These are phyloP conservation scores for Zygotorulaspora sp. DNA, from an alignment of 805 yeast genomes.

Conservation along the genomic window DNA sequence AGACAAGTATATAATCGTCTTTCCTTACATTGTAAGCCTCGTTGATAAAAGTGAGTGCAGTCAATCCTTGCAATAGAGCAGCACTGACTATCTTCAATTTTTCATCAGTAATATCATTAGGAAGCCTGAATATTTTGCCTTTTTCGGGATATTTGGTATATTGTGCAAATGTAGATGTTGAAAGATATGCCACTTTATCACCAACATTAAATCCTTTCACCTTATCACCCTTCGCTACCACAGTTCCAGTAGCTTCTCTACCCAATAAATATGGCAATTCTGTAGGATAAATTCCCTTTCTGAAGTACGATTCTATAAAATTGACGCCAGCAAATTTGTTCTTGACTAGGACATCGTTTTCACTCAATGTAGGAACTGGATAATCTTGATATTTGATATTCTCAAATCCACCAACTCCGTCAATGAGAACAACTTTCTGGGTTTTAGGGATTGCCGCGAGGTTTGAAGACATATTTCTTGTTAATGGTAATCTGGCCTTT, in stretches of 20 bases:
- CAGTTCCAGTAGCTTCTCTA: constrained; percentile 66
- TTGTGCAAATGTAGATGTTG: constrained; percentile 62
- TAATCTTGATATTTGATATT: constrained; percentile 54
- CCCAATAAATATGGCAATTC: constrained; percentile 63
- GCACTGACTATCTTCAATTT: constrained; percentile 55
- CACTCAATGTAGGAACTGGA: constrained; percentile 54
- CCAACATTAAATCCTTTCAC: constrained; percentile 59
- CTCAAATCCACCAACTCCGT: constrained; percentile 54
- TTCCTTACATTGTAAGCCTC: constrained; percentile 63
- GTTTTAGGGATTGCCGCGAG: constrained; percentile 43
- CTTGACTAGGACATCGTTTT: constrained; percentile 61
- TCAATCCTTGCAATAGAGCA: constrained; percentile 64
- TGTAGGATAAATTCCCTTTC: constrained; percentile 69
- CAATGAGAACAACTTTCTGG: constrained; percentile 53
- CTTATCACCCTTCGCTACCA: constrained; percentile 57
- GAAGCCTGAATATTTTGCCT: constrained; percentile 45
- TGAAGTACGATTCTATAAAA: constrained; percentile 76
- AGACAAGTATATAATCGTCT: constrained; percentile 69
- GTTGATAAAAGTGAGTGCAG: constrained; percentile 66
- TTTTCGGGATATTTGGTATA: constrained; percentile 48
- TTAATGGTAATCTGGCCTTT: background rate
- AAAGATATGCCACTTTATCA: constrained; percentile 61
- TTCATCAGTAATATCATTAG: constrained; percentile 45
- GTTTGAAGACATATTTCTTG: constrained; percentile 1
- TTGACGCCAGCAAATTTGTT: constrained; percentile 77